Evolutionary conservation across 2,329 filamentous ascomycete species (phyloP).

Genomic region (Clarireedia homoeocarpa): DNA sequence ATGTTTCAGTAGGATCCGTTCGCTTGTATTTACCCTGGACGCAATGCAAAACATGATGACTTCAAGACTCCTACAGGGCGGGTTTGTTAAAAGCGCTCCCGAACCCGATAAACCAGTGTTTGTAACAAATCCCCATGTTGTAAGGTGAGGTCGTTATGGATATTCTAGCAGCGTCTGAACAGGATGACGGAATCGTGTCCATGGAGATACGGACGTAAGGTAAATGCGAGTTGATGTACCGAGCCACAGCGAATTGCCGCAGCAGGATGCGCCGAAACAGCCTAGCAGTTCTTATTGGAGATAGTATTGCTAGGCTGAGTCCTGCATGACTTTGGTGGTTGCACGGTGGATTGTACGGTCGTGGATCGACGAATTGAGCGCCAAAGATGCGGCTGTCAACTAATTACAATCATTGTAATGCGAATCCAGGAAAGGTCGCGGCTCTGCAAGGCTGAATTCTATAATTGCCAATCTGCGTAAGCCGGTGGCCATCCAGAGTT

Average conservation of each 20-base stretch:
- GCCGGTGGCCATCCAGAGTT: background rate
- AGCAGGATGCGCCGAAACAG: background rate
- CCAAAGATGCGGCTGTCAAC: too few species aligned
- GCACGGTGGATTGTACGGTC: background rate
- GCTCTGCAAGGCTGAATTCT: constrained; percentile 1
- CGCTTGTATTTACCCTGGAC: background rate
- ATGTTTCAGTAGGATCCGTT: background rate
- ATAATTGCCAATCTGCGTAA: background rate
- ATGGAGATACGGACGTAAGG: background rate
- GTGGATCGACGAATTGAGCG: too few species aligned
- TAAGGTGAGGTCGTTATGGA: background rate
- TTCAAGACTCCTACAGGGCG: background rate
- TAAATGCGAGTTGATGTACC: background rate
- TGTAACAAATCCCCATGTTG: background rate
- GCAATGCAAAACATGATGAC: background rate
- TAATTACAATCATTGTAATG: too few species aligned
- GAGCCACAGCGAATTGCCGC: background rate
- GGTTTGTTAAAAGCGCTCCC: background rate
- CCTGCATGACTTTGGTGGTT: background rate
- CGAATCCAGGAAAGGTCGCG: too few species aligned
- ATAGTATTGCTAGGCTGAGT: too few species aligned
- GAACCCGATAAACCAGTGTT: background rate
- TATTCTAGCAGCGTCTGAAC: background rate
- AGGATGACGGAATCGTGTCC: background rate
- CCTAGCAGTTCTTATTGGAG: too few species aligned